Evolutionary conservation across 176 grass and related monocot species (phyloP), one percentile per base, ranked within the genome.

Genomic region (Carex littledalei): DNA sequence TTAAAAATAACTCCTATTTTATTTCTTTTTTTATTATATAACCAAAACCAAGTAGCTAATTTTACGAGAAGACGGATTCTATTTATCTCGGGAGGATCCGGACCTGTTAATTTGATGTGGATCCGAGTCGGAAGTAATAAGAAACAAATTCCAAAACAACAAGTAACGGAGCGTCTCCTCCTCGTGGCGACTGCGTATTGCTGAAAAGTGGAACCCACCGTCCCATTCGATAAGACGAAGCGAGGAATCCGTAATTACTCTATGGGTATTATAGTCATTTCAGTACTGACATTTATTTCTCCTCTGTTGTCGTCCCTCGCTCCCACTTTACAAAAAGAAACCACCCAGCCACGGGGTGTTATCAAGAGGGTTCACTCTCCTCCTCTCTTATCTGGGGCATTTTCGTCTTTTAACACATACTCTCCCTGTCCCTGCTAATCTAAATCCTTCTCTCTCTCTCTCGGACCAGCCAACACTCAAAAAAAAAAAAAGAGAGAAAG

Each of bases 351-450:
- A 24, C 47, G n/a, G 74, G 24, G 45, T 18, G 80, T 39, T 53
- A 53, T 50, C 45, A 24, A 65, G n/a, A 26, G 32, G 16, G n/a
- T 67, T 34, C 60, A 20, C 47, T 78, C 74, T 21, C 2, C 26
- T 1, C 16, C 15, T 7, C 26, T 63, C 15, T 3, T 60, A 8
- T 41, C 8, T 2, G 6, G 84, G 84, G 34, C 47, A 85, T 17
- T 85, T 78, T 74, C 53, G 84, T 77, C 84, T 63, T 85, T 77
- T 63, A 4, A 39, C 69, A 22, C 15, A 11, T 43, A 37, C 75
- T 68, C 59, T 83, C 60, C 68, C 61, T 65, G 5, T 83, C 60
- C 68, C 61, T 65, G 5, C 22, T 31, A 37, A n/a, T 84, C 82
- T 84, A n/a, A 71, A 39, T 37, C 65, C 29, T 16, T 68, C 66